Percentiles rank a stretch among this genome's conserved stretches.
phyloP scores from a whole-genome alignment of 148 eudicot genomes.

The Silene latifolia region DNA sequence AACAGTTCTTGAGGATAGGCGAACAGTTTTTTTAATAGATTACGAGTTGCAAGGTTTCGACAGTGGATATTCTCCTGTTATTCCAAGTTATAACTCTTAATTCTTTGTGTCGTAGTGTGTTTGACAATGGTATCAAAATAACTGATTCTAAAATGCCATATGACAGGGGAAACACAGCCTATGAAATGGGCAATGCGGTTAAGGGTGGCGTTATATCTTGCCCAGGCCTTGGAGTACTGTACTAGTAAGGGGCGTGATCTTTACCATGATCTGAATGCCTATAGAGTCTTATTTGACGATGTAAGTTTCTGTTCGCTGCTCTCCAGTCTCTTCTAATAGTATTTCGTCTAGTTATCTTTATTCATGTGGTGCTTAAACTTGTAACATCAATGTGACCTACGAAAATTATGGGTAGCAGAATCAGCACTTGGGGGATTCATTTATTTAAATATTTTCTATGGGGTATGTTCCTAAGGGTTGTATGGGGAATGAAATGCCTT shows the following conservation, averaged over 20 bases:
- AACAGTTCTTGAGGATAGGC: background rate
- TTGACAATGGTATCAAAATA: background rate
- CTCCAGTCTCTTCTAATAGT: background rate
- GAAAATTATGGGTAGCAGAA: background rate
- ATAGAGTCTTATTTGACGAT: slow-evolving; percentile 88
- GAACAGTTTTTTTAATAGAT: too few relatives aligned
- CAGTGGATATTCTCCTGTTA: background rate
- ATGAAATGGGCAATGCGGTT: slow-evolving; percentile 98
- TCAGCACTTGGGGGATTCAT: background rate
- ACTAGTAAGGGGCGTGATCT: slow-evolving; percentile 83
- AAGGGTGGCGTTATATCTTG: slow-evolving; percentile 87
- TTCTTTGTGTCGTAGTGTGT: background rate
- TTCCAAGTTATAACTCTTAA: background rate
- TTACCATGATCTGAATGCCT: slow-evolving; percentile 96
- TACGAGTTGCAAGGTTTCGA: too few relatives aligned
- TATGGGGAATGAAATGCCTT: too few relatives aligned
- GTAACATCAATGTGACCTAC: background rate
- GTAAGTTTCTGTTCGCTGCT: slow-evolving; percentile 35
- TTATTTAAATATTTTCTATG: too few relatives aligned
- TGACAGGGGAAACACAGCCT: slow-evolving; percentile 84
- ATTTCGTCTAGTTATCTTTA: background rate
- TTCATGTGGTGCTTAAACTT: background rate
- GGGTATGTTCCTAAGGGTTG: too few relatives aligned
- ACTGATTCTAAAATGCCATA: slow-evolving; percentile 18
- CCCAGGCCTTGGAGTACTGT: slow-evolving; percentile 91